These are phyloP conservation scores for Sherardia arvensis DNA, from an alignment of 257 asterid species.

Conservation along the genomic window DNA sequence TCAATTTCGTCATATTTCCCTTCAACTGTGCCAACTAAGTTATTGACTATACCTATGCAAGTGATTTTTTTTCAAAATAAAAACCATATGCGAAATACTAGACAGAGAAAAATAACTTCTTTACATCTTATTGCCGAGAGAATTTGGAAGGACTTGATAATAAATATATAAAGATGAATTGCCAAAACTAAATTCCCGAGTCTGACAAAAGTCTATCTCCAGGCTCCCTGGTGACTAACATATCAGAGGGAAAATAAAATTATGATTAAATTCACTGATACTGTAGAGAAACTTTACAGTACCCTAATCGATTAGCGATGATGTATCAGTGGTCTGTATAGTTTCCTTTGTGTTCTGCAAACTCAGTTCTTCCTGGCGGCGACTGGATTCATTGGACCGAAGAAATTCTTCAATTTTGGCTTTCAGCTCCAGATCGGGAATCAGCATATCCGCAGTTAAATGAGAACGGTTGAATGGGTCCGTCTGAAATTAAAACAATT, in stretches of 20 bases:
- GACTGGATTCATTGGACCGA: constrained; percentile 39
- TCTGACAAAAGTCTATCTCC: neutral
- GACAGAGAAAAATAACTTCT: neutral
- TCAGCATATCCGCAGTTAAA: constrained; percentile 82
- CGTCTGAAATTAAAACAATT: constrained; percentile 44
- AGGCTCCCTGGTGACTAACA: neutral
- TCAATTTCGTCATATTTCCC: too few species aligned
- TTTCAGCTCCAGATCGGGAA: constrained; percentile 74
- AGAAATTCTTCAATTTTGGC: constrained; percentile 67
- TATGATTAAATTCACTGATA: constrained; percentile 30
- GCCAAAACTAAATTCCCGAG: neutral
- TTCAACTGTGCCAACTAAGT: too few species aligned
- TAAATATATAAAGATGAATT: neutral
- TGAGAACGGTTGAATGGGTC: constrained; percentile 96
- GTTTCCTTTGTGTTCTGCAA: constrained; percentile 41
- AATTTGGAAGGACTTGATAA: neutral
- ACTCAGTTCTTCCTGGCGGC: constrained; percentile 35
- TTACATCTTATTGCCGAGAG: too few species aligned
- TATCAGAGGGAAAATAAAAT: neutral
- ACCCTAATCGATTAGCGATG: constrained; percentile 55
- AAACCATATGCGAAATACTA: too few species aligned
- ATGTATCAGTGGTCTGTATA: constrained; percentile 59
- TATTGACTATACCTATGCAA: too few species aligned
- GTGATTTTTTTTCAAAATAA: too few species aligned
- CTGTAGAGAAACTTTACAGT: too few species aligned